Evolutionary conservation across 139 green algal genomes (phyloP), one percentile per base, ranked within the genome.

Genomic region (Micractinium conductrix): DNA sequence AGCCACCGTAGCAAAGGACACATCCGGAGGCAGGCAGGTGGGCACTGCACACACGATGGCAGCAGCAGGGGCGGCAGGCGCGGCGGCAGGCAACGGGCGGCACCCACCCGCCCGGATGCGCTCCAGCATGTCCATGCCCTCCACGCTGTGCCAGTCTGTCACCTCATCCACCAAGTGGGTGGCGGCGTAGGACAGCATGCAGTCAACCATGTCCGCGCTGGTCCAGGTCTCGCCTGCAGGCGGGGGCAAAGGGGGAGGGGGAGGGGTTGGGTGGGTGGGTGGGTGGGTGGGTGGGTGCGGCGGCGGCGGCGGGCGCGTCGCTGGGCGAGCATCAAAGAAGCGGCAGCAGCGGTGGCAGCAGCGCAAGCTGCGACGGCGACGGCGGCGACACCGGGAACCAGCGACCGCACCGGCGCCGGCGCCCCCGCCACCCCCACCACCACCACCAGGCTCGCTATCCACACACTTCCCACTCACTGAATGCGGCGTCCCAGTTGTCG

Each of bases 401-500:
- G n/a, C n/a, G n/a, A n/a, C n/a, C n/a, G n/a, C n/a, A n/a, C n/a
- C n/a, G n/a, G n/a, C n/a, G n/a, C n/a, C n/a, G n/a, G n/a, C n/a
- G n/a, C n/a, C n/a, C n/a, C n/a, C n/a, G n/a, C n/a, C n/a, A n/a
- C n/a, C n/a, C n/a, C n/a, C n/a, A n/a, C n/a, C n/a, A n/a, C n/a
- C n/a, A n/a, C n/a, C n/a, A n/a, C n/a, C n/a, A n/a, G n/a, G n/a
- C n/a, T n/a, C n/a, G n/a, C n/a, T n/a, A n/a, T n/a, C n/a, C n/a
- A n/a, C n/a, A n/a, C n/a, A n/a, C n/a, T n/a, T n/a, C n/a, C 28
- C 24, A 75, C 87, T 43, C 71, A 92, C 89, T 79, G 83, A 98
- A 97, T 3, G 87, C 65, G 0, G 94, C 90, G 68, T 97, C 94
- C 95, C 95, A 98, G 90, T 95, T 97, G 81, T 97, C 93, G 21